Evolutionary conservation across 2,329 filamentous ascomycete genomes (phyloP), one percentile per base, ranked within the genome.

Genomic region (Cladosporium sp.): DNA sequence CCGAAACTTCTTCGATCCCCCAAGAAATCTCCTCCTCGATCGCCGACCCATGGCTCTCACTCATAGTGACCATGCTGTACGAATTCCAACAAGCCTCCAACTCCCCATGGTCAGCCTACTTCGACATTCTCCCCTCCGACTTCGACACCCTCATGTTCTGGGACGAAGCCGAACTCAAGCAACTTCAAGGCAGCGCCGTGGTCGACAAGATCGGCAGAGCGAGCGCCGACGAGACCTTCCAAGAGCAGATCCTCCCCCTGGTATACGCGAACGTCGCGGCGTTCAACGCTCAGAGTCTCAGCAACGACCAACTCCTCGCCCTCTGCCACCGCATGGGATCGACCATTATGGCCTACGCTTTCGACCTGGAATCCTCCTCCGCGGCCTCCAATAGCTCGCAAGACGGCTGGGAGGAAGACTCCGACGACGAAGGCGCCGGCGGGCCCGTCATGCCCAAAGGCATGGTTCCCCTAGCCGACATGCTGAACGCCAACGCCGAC

Each of bases 81-180:
- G 89, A 96, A 70, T 75, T 77, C 54, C 77, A 83, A 67, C 66
- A 72, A 43, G 73, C 83, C 68, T 43, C 72, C 60, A 54, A 70
- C 1, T 95, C 89, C 1, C 71, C 70, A 7, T 96, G 90, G 90
- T 80, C 82, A 56, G 77, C 83, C 0, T 96, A 96, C 68, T 83
- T 95, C 58, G 77, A 83, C 51, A 75, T 95, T 17, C 76, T 96
- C 4, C 89, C 89, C 2, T 64, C 65, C 47, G 62, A 71, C 1
- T 96, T 96, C 63, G 82, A 93, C 66, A 95, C 89, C 2, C 79
- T 92, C 57, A 96, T 96, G 87, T 96, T 91, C 71, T 96, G 91
- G 91, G 74, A 79, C 2, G 73, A 78, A 1, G 70, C 74, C 1
- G 89, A 96, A 66, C 74, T 96, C 2, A 70, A 73, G 1, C 77